Evolutionary conservation across 2,329 filamentous ascomycete genomes (phyloP).

Genomic region (Aspergillus spinulosporus): DNA sequence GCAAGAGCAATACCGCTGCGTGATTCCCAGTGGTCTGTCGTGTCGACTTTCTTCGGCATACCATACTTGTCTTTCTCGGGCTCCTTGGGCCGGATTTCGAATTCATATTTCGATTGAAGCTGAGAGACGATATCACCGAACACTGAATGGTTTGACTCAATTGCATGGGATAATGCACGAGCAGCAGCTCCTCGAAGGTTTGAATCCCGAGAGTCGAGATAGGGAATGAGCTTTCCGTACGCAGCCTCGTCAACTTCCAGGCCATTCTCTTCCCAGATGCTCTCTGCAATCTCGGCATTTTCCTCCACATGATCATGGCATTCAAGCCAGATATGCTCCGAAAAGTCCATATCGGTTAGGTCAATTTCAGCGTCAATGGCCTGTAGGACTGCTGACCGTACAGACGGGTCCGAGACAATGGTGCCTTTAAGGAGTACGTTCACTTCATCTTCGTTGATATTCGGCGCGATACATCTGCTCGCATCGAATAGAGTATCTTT

Average conservation of each 20-base stretch:
- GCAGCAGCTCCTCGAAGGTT: slow-evolving; percentile 83
- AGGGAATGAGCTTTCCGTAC: slow-evolving; percentile 69
- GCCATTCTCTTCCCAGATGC: slow-evolving; percentile 94
- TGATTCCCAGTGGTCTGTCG: slow-evolving; percentile 86
- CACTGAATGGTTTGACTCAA: slow-evolving; percentile 60
- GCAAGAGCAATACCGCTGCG: slow-evolving; percentile 85
- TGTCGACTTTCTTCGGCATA: slow-evolving; percentile 86
- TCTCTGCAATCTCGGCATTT: slow-evolving; percentile 76
- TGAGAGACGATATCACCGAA: slow-evolving; percentile 64
- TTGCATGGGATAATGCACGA: slow-evolving; percentile 73
- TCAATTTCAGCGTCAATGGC: slow-evolving; percentile 90
- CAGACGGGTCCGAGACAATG: slow-evolving; percentile 75
- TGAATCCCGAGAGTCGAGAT: slow-evolving; percentile 74
- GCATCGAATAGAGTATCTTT: slow-evolving; percentile 90
- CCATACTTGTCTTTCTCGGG: slow-evolving; percentile 89
- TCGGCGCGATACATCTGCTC: slow-evolving; percentile 79
- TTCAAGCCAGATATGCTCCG: slow-evolving; percentile 88
- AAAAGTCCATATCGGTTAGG: slow-evolving; percentile 81
- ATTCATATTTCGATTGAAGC: slow-evolving; percentile 70
- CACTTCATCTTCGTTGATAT: slow-evolving; percentile 73
- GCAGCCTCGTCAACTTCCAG: slow-evolving; percentile 68
- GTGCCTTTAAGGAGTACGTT: slow-evolving; percentile 72
- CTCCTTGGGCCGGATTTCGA: slow-evolving; percentile 77
- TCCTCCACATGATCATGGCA: slow-evolving; percentile 89
- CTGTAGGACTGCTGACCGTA: slow-evolving; percentile 82